Percentiles rank a stretch among this genome's conserved stretches.
These are phyloP conservation scores for Acidomyces sp. DNA, from an alignment of 495 filamentous ascomycete genomes.

Conservation along the genomic window DNA sequence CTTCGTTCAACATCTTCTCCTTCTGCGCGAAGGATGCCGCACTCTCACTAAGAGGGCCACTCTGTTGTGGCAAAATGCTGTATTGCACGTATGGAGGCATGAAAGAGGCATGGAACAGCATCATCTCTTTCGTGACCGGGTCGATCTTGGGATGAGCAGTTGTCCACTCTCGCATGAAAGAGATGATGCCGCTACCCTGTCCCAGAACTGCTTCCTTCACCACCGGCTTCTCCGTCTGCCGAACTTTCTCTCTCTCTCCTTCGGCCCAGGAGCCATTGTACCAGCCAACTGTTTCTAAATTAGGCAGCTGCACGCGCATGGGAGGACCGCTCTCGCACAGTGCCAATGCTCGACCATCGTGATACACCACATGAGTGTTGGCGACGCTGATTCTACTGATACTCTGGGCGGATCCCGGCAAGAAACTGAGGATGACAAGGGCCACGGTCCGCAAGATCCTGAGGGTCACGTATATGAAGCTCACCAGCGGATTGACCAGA, in stretches of 20 bases:
- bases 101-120: slow-evolving; percentile 50
- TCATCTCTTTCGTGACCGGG: slow-evolving; percentile 43
- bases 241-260: slow-evolving; percentile 29
- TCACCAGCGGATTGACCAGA: slow-evolving; percentile 37
- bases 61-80: slow-evolving; percentile 39
- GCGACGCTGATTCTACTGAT: slow-evolving; percentile 52
- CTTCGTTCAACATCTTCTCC: slow-evolving; percentile 30
- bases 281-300: slow-evolving; percentile 52
- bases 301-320: slow-evolving; percentile 46
- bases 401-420: slow-evolving; percentile 38
- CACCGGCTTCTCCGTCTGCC: not conserved
- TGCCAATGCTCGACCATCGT: slow-evolving; percentile 51
- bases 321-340: slow-evolving; percentile 57
- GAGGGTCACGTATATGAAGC: slow-evolving; percentile 32
- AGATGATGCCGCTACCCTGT: slow-evolving; percentile 42
- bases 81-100: slow-evolving; percentile 51
- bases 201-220: slow-evolving; percentile 16
- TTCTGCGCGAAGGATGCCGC: not conserved
- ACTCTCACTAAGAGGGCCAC: not conserved
- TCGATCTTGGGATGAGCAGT: slow-evolving; percentile 56
- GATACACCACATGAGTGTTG: slow-evolving; percentile 49
- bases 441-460: slow-evolving; percentile 39
- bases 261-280: slow-evolving; percentile 43
- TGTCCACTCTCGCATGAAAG: slow-evolving; percentile 53
- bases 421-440: slow-evolving; percentile 39